phyloP scores from a whole-genome alignment of 805 yeast genomes.

The Teunomyces funiuensis region DNA sequence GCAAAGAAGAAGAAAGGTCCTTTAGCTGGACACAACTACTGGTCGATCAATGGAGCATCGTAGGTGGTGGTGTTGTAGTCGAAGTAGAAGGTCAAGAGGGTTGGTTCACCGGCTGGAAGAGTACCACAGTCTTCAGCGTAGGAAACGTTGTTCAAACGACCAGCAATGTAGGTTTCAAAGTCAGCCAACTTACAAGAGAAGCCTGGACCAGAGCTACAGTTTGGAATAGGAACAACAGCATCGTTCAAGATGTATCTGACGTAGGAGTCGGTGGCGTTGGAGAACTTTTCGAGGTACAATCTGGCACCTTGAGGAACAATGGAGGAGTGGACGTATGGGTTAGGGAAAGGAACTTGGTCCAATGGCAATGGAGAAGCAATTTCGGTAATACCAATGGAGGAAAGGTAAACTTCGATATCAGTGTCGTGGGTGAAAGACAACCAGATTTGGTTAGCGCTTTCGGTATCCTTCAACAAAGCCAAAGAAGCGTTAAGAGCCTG shows the following conservation, averaged over 20 bases:
- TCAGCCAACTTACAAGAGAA: conserved; percentile 41
- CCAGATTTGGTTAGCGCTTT: conserved; percentile 53
- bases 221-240: conserved; percentile 37
- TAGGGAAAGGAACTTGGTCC: conserved; percentile 46
- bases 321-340: conserved; percentile 44
- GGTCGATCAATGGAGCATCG: conserved; percentile 14
- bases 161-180: conserved; percentile 28
- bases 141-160: conserved; percentile 26
- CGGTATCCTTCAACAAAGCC: conserved; percentile 44
- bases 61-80: conserved; percentile 29
- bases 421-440: conserved; percentile 77
- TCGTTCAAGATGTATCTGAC: conserved; percentile 42
- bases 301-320: conserved; percentile 44
- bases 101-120: conserved; percentile 21
- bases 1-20: neutral
- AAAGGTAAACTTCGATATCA: conserved; percentile 57
- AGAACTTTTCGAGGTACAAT: conserved; percentile 36
- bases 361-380: conserved; percentile 44
- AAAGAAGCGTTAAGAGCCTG: conserved; percentile 51
- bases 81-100: conserved; percentile 40
- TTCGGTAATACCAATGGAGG: conserved; percentile 61
- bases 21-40: too few relatives aligned
- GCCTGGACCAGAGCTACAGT: conserved; percentile 41
- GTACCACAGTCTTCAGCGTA: conserved; percentile 21
- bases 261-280: conserved; percentile 28